Evolutionary conservation across 1,284 basidiomycete genomes (phyloP).

Genomic region (Ganoderma sinense): DNA sequence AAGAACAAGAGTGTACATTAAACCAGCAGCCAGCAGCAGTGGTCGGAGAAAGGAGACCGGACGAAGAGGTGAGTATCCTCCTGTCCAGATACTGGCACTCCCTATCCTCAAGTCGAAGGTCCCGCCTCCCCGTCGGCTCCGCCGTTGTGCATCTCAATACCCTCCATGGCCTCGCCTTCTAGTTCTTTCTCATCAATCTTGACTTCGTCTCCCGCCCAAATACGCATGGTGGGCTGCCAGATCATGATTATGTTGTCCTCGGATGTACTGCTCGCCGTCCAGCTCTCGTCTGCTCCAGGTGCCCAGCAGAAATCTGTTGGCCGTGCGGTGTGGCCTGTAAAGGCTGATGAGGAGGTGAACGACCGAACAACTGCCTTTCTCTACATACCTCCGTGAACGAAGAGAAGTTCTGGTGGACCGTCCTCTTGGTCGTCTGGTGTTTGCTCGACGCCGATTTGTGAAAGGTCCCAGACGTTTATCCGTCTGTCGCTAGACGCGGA

Average conservation of each 20-base stretch:
- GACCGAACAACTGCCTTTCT: not conserved
- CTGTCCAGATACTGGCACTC: not conserved
- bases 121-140: conserved; percentile 20
- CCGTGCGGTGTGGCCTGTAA: conserved; percentile 76
- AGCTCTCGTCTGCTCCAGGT: conserved; percentile 75
- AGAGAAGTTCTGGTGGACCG: conserved; percentile 93
- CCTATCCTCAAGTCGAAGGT: conserved; percentile 15
- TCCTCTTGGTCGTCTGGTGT: conserved; percentile 98
- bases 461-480: conserved; percentile 96
- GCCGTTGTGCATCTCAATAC: conserved; percentile 56
- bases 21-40: not conserved
- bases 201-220: conserved; percentile 86
- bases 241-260: conserved; percentile 91
- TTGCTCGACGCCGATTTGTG: conserved; percentile 94
- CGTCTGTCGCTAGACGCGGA: conserved; percentile 93
- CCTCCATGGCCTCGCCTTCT: conserved; percentile 80
- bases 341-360: not conserved
- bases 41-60: not conserved
- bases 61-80: not conserved
- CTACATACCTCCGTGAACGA: conserved; percentile 85
- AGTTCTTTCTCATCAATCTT: conserved; percentile 81
- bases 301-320: conserved; percentile 90
- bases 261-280: conserved; percentile 81
- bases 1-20: not conserved
- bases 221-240: conserved; percentile 88